These are phyloP conservation scores for Cochlearia excelsa DNA, from an alignment of 345 rosid genomes.

Conservation along the genomic window DNA sequence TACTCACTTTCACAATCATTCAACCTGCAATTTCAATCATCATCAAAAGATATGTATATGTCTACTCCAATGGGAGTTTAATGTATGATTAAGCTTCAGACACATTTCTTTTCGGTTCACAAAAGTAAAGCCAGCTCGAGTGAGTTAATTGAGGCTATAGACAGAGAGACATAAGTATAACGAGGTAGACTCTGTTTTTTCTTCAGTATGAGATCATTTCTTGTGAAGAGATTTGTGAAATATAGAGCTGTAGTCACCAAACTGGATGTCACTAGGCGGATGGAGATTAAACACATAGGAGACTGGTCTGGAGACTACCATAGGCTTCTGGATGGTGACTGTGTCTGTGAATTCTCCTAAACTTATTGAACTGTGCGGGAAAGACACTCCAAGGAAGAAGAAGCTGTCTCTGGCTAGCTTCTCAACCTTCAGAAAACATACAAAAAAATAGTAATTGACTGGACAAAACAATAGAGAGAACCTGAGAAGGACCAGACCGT, in stretches of 20 bases:
- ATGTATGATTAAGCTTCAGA: conserved; percentile 7
- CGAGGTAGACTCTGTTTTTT: neutral
- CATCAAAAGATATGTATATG: neutral
- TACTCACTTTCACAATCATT: neutral
- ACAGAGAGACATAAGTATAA: neutral
- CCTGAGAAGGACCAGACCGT: neutral
- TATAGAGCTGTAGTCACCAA: conserved; percentile 43
- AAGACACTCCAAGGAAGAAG: conserved; percentile 74
- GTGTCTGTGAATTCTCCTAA: conserved; percentile 55
- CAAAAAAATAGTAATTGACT: neutral
- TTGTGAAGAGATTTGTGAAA: conserved; percentile 38
- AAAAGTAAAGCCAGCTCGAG: neutral
- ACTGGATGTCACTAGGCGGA: conserved; percentile 58
- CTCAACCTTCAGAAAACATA: conserved; percentile 52
- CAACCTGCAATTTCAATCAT: neutral
- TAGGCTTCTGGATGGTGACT: conserved; percentile 43
- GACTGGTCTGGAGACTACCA: conserved; percentile 56
- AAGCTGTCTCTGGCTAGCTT: conserved; percentile 71
- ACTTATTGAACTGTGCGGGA: conserved; percentile 57
- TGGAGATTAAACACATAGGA: conserved; percentile 65
- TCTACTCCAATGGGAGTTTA: neutral
- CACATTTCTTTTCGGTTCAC: neutral
- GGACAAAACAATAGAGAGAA: conserved; percentile 13
- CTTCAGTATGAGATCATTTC: conserved; percentile 9
- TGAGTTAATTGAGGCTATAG: neutral